A percentile compares a stretch with the other conserved stretches of the same genome.
Conservation (phyloP, 495 filamentous ascomycete genomes). For the Pyrenopolyporus hunteri region DNA sequence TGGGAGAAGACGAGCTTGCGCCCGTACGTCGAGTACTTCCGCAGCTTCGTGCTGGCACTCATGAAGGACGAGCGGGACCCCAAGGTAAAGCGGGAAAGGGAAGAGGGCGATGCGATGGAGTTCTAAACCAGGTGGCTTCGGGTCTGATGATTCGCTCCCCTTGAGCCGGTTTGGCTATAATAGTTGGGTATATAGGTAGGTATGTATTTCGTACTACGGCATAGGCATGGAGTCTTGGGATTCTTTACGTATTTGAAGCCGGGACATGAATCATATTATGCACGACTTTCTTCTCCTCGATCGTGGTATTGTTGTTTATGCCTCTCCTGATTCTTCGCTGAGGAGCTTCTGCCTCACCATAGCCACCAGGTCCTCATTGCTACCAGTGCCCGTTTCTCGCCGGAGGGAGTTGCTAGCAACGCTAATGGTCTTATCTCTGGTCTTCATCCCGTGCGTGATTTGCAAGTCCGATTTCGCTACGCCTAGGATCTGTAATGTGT, state of each 20-base stretch:
- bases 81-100: slow-evolving; percentile 74
- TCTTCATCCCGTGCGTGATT: slow-evolving; percentile 68
- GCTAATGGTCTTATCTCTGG: slow-evolving; percentile 63
- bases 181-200: background rate
- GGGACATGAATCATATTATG: slow-evolving; percentile 1
- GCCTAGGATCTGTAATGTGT: slow-evolving; percentile 44
- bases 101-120: slow-evolving; percentile 60
- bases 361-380: slow-evolving; percentile 29
- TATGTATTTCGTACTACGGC: background rate
- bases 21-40: slow-evolving; percentile 90
- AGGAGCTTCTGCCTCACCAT: slow-evolving; percentile 36
- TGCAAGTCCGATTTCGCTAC: slow-evolving; percentile 68
- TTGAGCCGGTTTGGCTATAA: background rate
- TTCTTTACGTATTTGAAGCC: slow-evolving; percentile 4
- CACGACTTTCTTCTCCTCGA: background rate
- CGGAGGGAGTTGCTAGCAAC: slow-evolving; percentile 39
- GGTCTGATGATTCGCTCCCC: background rate
- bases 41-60: slow-evolving; percentile 74
- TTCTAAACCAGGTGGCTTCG: slow-evolving; percentile 50
- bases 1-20: slow-evolving; percentile 97
- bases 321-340: background rate
- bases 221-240: slow-evolving; percentile 25
- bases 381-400: slow-evolving; percentile 14
- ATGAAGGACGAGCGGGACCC: slow-evolving; percentile 80
- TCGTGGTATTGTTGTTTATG: background rate